These are phyloP conservation scores for Coprinopsis cinerea DNA, from an alignment of 768 basidiomycete genomes.

Conservation along the genomic window DNA sequence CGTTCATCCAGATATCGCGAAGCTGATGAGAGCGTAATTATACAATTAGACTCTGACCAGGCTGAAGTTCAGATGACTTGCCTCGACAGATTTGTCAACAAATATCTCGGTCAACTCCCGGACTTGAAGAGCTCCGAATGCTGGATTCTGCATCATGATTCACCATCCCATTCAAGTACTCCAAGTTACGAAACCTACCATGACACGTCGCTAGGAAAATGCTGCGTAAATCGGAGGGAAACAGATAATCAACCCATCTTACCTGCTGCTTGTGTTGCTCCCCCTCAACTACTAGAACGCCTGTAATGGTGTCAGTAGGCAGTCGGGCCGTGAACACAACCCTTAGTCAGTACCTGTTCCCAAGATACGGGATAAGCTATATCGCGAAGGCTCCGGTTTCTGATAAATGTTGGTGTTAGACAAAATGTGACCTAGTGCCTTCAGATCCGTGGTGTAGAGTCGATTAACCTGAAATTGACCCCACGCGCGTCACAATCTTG, in stretches of 20 bases:
- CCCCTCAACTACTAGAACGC: conserved; percentile 45
- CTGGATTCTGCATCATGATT: conserved; percentile 44
- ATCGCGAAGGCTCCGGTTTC: conserved; percentile 41
- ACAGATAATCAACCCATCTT: conserved; percentile 1
- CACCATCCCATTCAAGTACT: not conserved
- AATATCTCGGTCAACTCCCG: conserved; percentile 54
- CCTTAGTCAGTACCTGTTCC: conserved; percentile 29
- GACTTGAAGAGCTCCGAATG: conserved; percentile 57
- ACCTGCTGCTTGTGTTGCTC: conserved; percentile 44
- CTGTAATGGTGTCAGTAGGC: conserved; percentile 18
- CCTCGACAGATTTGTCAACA: conserved; percentile 47
- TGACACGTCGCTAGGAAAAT: conserved; percentile 32
- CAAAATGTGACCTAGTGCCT: conserved; percentile 61
- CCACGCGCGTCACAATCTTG: not conserved
- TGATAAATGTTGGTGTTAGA: conserved; percentile 49
- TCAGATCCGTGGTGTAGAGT: conserved; percentile 54
- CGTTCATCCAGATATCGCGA: not conserved
- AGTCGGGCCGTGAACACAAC: not conserved
- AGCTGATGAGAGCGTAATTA: not conserved
- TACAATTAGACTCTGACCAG: not conserved
- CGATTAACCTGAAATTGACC: conserved; percentile 24
- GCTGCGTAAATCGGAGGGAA: not conserved
- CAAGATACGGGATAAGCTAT: conserved; percentile 34
- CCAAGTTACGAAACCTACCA: conserved; percentile 27
- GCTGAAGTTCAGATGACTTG: conserved; percentile 14